phyloP scores from a whole-genome alignment of 1,284 basidiomycete species.

The Apiotrichum mycotoxinovorans region DNA sequence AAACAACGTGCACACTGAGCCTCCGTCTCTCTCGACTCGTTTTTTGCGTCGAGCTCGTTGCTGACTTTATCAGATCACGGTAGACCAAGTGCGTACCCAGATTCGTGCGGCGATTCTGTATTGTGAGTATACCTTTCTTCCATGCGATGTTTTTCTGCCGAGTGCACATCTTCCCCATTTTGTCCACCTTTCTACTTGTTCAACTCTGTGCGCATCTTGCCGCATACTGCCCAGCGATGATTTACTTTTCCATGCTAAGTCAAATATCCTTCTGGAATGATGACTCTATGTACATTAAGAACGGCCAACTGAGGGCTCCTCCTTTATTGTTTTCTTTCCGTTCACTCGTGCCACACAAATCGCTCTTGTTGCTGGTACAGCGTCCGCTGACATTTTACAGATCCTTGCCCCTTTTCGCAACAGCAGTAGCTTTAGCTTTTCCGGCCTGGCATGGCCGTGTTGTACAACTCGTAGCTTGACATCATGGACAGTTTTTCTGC shows the following conservation, averaged over 20 bases:
- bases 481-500: no score
- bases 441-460: no score
- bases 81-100: neutral
- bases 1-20: conserved; percentile 43
- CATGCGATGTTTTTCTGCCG: no score
- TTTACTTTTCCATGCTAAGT: conserved; percentile 48
- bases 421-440: no score
- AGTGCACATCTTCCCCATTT: neutral
- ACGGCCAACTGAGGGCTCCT: conserved; percentile 42
- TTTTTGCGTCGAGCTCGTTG: neutral
- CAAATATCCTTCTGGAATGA: conserved; percentile 39
- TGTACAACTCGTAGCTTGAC: no score
- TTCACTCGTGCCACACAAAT: no score
- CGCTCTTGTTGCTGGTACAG: no score
- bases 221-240: conserved; percentile 35
- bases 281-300: conserved; percentile 44
- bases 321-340: conserved; percentile 1
- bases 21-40: conserved; percentile 1
- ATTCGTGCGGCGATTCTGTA: conserved; percentile 1
- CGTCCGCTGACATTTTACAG: neutral
- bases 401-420: no score
- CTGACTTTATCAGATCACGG: neutral
- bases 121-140: conserved; percentile 8
- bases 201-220: neutral
- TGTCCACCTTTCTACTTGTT: neutral